A percentile compares a stretch with the other conserved stretches of the same genome.
These are phyloP conservation scores for Aquilaria sinensis DNA, from an alignment of 345 rosid species.

Conservation along the genomic window DNA sequence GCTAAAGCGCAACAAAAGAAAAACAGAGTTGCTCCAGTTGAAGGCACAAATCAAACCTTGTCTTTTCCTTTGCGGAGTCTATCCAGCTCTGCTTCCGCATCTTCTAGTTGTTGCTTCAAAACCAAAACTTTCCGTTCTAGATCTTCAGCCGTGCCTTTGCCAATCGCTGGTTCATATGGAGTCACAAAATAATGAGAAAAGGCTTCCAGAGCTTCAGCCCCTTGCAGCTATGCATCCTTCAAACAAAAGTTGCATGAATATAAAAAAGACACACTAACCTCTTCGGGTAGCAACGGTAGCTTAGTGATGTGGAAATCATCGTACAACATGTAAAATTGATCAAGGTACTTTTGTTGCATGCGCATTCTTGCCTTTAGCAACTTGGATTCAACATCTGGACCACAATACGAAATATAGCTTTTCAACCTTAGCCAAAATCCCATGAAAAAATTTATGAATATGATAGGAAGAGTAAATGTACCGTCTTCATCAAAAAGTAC, in stretches of 20 bases:
- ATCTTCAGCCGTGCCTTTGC: slow-evolving; percentile 42
- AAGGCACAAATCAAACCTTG: slow-evolving; percentile 20
- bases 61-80: slow-evolving; percentile 56
- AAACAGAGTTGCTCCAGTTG: neutral
- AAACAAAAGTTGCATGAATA: too few species aligned
- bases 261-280: too few species aligned
- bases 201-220: slow-evolving; percentile 77
- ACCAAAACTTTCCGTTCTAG: slow-evolving; percentile 46
- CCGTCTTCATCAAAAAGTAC: slow-evolving; percentile 91
- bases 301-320: slow-evolving; percentile 97
- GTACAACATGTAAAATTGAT: slow-evolving; percentile 96
- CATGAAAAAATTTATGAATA: neutral
- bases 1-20: too few species aligned
- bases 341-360: slow-evolving; percentile 98
- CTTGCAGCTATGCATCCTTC: too few species aligned
- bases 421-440: slow-evolving; percentile 7
- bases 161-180: slow-evolving; percentile 48
- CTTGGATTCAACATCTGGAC: slow-evolving; percentile 76
- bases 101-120: slow-evolving; percentile 44
- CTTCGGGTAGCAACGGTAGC: slow-evolving; percentile 90
- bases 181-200: slow-evolving; percentile 61
- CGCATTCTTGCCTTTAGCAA: slow-evolving; percentile 88
- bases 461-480: slow-evolving; percentile 7
- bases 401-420: slow-evolving; percentile 10
- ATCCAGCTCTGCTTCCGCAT: slow-evolving; percentile 73